Base-by-base conservation (phyloP, 2,329 filamentous ascomycete genomes). In the Aspergillus tubingensis region DNA sequence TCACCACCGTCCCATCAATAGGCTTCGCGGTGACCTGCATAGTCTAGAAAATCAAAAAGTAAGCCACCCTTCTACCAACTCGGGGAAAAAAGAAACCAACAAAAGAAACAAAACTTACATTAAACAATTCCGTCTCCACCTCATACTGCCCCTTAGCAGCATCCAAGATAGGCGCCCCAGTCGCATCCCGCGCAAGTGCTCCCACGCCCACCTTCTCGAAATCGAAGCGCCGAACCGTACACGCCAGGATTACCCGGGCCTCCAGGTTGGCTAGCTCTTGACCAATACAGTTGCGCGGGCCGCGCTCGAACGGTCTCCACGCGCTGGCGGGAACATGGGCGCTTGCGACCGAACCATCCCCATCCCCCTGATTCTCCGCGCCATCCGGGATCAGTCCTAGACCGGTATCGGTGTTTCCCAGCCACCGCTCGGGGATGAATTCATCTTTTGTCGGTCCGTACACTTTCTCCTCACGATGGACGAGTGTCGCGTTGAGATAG, bases 251-350 rank as follows among this genome's bases (percentile, higher is more conserved):
- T 4, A 67, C 62, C 21, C 59, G 58, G 1, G 61, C 54, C 66
- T 83, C 80, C 23, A 83, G 73, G 65, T 81, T 77, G 0, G 81
- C 81, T 17, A 84, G 69, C 50, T 80, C 76, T 61, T 83, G 79
- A 3, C 82, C 82, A 21, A 84, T 76, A 61, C 82, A 84, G 27
- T 78, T 80, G 8, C 82, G 70, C 1, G 76, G 74, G 0, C 82
- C 81, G 44, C 79, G 77, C 60, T 81, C 80, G 67, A 84, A 84
- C 0, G 80, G 75, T 15, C 81, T 72, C 76, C 76, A 83, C 1
- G 81, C 82, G 50, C 75, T 75, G 19, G 76, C 74, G n/a, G 64
- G 60, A 53, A 66, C 57, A 64, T 60, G 65, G 70, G 60, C 66
- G 64, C 25, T 27, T n/a, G 54, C 66, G 56, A 61, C 48, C 5